Base-by-base conservation (phyloP, 2,329 filamentous ascomycete genomes). In the Hypoxylon sp. region DNA sequence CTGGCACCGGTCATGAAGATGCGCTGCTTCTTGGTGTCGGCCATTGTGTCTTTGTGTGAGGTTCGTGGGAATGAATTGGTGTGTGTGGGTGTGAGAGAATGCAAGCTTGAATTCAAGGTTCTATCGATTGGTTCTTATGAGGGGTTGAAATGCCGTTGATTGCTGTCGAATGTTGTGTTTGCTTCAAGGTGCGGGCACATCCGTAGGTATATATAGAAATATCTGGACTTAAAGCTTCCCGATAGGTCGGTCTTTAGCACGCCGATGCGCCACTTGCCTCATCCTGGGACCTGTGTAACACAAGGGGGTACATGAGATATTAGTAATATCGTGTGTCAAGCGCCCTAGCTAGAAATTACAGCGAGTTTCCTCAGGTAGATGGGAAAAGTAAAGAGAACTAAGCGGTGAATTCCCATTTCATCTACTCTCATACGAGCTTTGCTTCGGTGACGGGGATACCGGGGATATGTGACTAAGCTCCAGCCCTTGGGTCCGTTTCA, bases 1-100 rank as follows among this genome's bases (percentile, higher is more conserved):
- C 70, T 79, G 10, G 77, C 82, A 2, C 82, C 82, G 42, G 82
- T 83, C 5, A 84, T 77, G 75, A 83, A 83, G 64, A 81, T 72
- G 51, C 70, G 73, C 22, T 67, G 40, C 35, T 69, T 68, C 44
- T 54, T 54, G 53, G 54, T n/a, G 54, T 60, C n/a, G 25, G 72
- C 30, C 72, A 74, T 65, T 13, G 49, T 55, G 35, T 13, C 14
- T 30, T 46, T 44, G 20, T 31, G 4, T 37, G 5, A 27, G 50
- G 22, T 25, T 31, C 33, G 20, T 11, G 6, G 11, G n/a, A 17
- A 27, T 7, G 31, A 17, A n/a, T 27, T 27, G 31, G 25, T 5
- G 25, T 5, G 25, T 5, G 51, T 27, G 20, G 35, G 37, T 33
- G 14, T 31, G 14, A 17, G 37, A 22, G 13, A 31, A 58, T 46